Percentiles rank a stretch among this genome's conserved stretches.
phyloP scores from a whole-genome alignment of 306 rosid genomes.

The Lupinus albus region DNA sequence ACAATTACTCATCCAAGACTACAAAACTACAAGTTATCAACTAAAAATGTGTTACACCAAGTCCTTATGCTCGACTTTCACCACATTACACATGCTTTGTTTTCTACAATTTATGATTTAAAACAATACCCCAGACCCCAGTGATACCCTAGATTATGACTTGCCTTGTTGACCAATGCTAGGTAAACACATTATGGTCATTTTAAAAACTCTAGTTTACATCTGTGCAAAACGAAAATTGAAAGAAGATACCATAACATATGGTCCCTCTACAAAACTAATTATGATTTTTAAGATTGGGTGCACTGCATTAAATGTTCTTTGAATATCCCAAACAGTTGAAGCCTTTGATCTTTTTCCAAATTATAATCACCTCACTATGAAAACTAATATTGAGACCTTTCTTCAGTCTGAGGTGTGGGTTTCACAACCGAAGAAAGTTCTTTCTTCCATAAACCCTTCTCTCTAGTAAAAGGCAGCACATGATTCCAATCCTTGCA shows the following conservation, averaged over 20 bases:
- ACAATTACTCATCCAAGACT: constrained; percentile 15
- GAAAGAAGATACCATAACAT: not conserved
- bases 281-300: not conserved
- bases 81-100: not conserved
- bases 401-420: not conserved
- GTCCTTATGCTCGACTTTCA: not conserved
- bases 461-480: not conserved
- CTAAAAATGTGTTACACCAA: not conserved
- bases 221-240: not conserved
- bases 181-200: constrained; percentile 3
- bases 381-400: not conserved
- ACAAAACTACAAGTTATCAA: constrained; percentile 26
- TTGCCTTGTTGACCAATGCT: not conserved
- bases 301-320: not conserved
- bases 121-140: not conserved
- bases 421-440: constrained; percentile 12
- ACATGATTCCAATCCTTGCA: not conserved
- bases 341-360: not conserved
- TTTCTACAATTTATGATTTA: not conserved
- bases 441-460: not conserved
- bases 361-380: not conserved
- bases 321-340: not conserved
- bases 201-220: not conserved
- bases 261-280: not conserved
- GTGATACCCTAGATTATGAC: not conserved